A percentile compares a stretch with the other conserved stretches of the same genome.
phyloP scores from a whole-genome alignment of 208 protist species.

The Leishmania tropica region DNA sequence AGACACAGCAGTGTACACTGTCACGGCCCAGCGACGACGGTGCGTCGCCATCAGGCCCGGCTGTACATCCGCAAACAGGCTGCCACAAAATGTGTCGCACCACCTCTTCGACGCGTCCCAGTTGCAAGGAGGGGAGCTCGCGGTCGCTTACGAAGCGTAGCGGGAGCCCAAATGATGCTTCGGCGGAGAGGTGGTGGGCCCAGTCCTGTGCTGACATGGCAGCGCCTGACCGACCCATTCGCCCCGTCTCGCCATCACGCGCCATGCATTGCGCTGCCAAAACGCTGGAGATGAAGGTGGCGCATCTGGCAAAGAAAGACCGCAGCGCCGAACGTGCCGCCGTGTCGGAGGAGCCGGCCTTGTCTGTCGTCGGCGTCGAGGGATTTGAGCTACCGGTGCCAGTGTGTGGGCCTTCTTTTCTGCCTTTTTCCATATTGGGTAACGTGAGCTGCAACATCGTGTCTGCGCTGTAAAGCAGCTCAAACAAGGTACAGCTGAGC shows the following conservation, averaged over 20 bases:
- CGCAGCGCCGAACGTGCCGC: slow-evolving; percentile 11
- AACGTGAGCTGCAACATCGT: slow-evolving; percentile 6
- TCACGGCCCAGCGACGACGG: background rate
- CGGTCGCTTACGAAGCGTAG: slow-evolving; percentile 16
- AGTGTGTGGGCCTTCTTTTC: background rate
- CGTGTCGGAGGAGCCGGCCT: background rate
- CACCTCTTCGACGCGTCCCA: slow-evolving; percentile 20
- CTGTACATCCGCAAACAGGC: background rate
- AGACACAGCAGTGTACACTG: slow-evolving; percentile 10
- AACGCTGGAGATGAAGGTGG: slow-evolving; percentile 17
- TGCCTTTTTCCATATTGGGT: background rate
- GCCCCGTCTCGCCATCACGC: background rate
- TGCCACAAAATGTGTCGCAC: slow-evolving; percentile 21
- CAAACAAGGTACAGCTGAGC: slow-evolving; percentile 27
- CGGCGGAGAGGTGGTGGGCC: slow-evolving; percentile 21
- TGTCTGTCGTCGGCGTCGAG: background rate
- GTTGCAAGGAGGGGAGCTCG: slow-evolving; percentile 5
- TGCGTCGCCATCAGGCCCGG: background rate
- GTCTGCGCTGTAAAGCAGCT: slow-evolving; percentile 23
- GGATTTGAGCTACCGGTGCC: background rate
- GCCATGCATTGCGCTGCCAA: slow-evolving; percentile 10
- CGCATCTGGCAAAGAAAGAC: slow-evolving; percentile 23
- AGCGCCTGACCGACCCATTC: background rate
- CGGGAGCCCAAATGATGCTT: slow-evolving; percentile 22
- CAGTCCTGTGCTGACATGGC: slow-evolving; percentile 19